Evolutionary conservation across 441 rosid genomes (phyloP).

Genomic region (Pelargonium australe): DNA sequence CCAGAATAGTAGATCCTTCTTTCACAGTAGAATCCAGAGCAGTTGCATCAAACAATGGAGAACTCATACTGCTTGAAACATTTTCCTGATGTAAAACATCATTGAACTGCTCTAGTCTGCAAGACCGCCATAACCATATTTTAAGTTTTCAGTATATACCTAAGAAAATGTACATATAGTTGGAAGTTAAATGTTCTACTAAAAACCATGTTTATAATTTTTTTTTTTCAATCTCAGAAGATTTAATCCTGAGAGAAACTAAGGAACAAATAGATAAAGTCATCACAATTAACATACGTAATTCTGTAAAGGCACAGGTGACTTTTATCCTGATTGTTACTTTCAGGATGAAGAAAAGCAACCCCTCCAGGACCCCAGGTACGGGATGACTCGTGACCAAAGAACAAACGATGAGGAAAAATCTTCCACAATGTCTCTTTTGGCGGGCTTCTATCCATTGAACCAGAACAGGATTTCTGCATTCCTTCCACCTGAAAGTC

Average conservation of each 20-base stretch:
- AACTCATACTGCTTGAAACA: constrained; percentile 24
- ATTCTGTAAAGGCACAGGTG: constrained; percentile 66
- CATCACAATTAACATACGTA: constrained; percentile 45
- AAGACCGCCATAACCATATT: constrained; percentile 3
- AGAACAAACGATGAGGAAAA: constrained; percentile 64
- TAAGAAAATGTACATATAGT: neutral
- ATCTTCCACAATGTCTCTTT: constrained; percentile 67
- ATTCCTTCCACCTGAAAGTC: constrained; percentile 65
- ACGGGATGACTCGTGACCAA: constrained; percentile 53
- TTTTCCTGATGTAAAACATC: constrained; percentile 86
- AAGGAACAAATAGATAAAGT: constrained; percentile 1
- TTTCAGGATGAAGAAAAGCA: constrained; percentile 69
- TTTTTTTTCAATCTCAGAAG: neutral
- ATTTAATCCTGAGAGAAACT: constrained; percentile 8
- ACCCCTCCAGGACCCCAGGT: constrained; percentile 87
- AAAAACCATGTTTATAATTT: neutral
- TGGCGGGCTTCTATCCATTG: constrained; percentile 62
- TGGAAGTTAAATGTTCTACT: neutral
- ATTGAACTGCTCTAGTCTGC: constrained; percentile 93
- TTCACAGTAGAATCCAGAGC: constrained; percentile 33
- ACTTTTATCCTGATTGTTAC: constrained; percentile 36
- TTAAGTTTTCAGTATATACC: neutral
- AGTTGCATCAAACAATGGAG: constrained; percentile 48
- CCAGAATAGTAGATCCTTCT: constrained; percentile 45
- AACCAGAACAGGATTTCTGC: constrained; percentile 61